A percentile compares a stretch with the other conserved stretches of the same genome.
phyloP scores from a whole-genome alignment of 1,139 yeast genomes.

The Pneumocystis sp. region DNA sequence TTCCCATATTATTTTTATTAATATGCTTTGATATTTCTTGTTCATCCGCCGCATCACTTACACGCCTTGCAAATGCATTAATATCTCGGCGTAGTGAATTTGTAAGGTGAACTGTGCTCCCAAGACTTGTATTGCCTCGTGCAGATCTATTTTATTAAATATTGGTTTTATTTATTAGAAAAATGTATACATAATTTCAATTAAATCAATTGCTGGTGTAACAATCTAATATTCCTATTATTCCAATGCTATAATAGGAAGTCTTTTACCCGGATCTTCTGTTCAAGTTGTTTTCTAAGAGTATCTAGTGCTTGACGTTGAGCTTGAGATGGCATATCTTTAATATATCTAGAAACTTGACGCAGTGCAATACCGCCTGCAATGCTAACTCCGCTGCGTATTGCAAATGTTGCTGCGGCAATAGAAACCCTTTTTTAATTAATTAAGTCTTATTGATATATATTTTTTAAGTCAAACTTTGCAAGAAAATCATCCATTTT shows the following conservation, averaged over 20 bases:
- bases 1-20: slow-evolving; percentile 16
- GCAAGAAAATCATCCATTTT: neutral
- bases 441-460: neutral
- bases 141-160: slow-evolving; percentile 30
- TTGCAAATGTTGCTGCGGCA: slow-evolving; percentile 13
- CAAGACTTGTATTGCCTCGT: slow-evolving; percentile 53
- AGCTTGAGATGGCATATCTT: slow-evolving; percentile 8
- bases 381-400: slow-evolving; percentile 12
- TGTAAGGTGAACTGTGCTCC: slow-evolving; percentile 42
- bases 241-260: neutral
- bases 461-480: neutral
- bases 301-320: slow-evolving; percentile 7
- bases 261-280: slow-evolving; percentile 6
- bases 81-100: slow-evolving; percentile 45
- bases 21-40: slow-evolving; percentile 6
- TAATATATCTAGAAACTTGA: slow-evolving; percentile 11
- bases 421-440: slow-evolving; percentile 7
- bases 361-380: slow-evolving; percentile 13
- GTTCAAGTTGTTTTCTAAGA: slow-evolving; percentile 10
- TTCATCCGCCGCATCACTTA: slow-evolving; percentile 23
- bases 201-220: slow-evolving; percentile 54
- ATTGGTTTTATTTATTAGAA: neutral
- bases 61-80: slow-evolving; percentile 40
- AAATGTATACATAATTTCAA: slow-evolving; percentile 35
- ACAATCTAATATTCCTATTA: slow-evolving; percentile 27